Base-by-base conservation (phyloP, 108 stramenopile genomes). In the Nitzschia putrida region DNA sequence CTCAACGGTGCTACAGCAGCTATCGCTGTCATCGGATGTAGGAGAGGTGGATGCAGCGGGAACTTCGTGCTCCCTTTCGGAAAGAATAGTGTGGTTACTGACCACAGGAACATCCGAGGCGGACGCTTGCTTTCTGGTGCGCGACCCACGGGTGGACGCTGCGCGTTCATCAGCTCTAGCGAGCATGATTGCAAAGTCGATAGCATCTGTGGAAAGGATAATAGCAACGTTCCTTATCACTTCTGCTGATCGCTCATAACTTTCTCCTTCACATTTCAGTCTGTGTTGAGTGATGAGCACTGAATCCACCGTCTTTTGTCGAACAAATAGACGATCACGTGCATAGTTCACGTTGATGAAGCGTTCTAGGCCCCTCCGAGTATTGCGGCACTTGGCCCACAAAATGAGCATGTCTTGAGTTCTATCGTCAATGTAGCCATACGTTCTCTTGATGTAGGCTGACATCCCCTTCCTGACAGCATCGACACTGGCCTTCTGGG, bases 351-450 rank as follows among this genome's bases (percentile, higher is more conserved):
- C 8, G 25, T 25, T 57, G 41, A 69, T 39, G 39, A 69, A 69
- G n/a, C 68, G 68, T 38, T 69, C 68, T 42, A 69, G 40, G 8
- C 68, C 68, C 11, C 68, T 43, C 2, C 26, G 54, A 24, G 68
- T 43, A 26, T 57, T 56, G 22, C 22, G 20, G 13, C 13, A 39
- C 9, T 44, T 43, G 8, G 68, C 16, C 55, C 55, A 69, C 16
- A 57, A 9, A 24, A 39, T 69, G 18, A 69, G 56, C 55, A 47
- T 51, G 18, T 57, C 50, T 57, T 69, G 68, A 12, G 51, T 69
- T 29, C 57, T 69, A 14, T 69, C 68, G 45, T 69, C 68, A 12
- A 56, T 69, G 23, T 44, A 47, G 18, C 68, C 68, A 37, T 69
- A 69, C 7, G 44, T 57, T 25, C 24, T 42, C 37, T 61, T 39